Percentiles rank a stretch among this genome's conserved stretches.
phyloP scores from a whole-genome alignment of 1,284 basidiomycete species.

The Fereydounia khargensis region DNA sequence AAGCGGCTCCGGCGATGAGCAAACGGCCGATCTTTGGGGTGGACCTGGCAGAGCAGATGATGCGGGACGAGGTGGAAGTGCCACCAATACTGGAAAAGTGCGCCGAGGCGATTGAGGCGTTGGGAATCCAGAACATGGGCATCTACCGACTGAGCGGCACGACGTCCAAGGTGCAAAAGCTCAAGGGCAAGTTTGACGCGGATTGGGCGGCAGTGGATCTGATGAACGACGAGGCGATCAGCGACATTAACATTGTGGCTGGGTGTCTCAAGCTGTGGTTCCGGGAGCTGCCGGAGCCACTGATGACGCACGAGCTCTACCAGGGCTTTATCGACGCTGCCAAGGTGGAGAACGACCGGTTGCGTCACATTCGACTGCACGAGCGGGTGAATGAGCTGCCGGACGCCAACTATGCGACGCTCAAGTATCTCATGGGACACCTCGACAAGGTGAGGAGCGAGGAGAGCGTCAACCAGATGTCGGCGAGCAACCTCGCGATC shows the following conservation, averaged over 20 bases:
- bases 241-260: constrained; percentile 93
- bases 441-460: constrained; percentile 63
- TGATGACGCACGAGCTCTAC: constrained; percentile 81
- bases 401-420: constrained; percentile 94
- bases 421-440: constrained; percentile 94
- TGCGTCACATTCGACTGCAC: constrained; percentile 83
- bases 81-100: constrained; percentile 87
- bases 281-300: constrained; percentile 89
- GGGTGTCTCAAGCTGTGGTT: constrained; percentile 94
- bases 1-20: constrained; percentile 34
- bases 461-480: constrained; percentile 78
- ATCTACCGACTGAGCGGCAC: constrained; percentile 93
- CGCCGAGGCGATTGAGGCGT: constrained; percentile 77
- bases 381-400: constrained; percentile 96
- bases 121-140: constrained; percentile 74
- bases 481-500: constrained; percentile 86
- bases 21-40: constrained; percentile 71
- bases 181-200: constrained; percentile 78
- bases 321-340: constrained; percentile 92
- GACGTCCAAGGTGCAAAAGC: constrained; percentile 77
- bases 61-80: constrained; percentile 81
- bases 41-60: constrained; percentile 86
- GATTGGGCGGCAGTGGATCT: constrained; percentile 53
- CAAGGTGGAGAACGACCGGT: constrained; percentile 69
- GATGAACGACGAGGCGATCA: constrained; percentile 58